Evolutionary conservation across 345 rosid species (phyloP).

Genomic region (Clarkia xantiana): DNA sequence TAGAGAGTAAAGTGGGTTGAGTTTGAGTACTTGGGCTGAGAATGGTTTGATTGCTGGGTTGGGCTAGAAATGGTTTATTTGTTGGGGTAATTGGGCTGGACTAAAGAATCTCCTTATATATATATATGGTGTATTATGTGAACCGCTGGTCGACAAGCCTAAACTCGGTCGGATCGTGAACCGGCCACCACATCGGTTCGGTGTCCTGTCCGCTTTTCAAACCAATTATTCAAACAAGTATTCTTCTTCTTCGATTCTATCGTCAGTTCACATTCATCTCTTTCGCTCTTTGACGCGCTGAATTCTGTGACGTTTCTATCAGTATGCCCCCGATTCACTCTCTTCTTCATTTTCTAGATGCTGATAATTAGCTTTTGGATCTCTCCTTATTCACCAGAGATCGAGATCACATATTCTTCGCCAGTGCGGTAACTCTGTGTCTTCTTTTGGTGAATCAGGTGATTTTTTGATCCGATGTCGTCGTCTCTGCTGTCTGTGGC

Average conservation of each 20-base stretch:
- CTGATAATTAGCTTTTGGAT: neutral
- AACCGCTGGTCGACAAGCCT: too few relatives aligned
- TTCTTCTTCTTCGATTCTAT: conserved; percentile 1
- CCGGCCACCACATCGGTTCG: too few relatives aligned
- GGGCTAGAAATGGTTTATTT: too few relatives aligned
- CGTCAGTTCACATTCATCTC: neutral
- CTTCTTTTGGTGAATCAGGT: neutral
- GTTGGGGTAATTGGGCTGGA: too few relatives aligned
- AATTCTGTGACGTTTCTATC: neutral
- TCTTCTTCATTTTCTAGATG: neutral
- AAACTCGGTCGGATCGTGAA: too few relatives aligned
- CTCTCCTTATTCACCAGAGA: neutral
- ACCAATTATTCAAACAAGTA: neutral
- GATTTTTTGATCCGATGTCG: conserved; percentile 35
- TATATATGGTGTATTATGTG: too few relatives aligned
- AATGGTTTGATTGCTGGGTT: too few relatives aligned
- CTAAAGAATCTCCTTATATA: too few relatives aligned
- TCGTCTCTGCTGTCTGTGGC: conserved; percentile 48
- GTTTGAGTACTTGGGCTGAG: too few relatives aligned
- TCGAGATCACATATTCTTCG: neutral
- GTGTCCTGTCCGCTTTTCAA: too few relatives aligned
- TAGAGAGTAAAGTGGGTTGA: too few relatives aligned
- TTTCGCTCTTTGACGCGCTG: neutral
- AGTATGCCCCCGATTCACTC: too few relatives aligned
- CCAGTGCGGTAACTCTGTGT: neutral